phyloP scores from a whole-genome alignment of 805 yeast species.

The Suhomyces pyralidae region DNA sequence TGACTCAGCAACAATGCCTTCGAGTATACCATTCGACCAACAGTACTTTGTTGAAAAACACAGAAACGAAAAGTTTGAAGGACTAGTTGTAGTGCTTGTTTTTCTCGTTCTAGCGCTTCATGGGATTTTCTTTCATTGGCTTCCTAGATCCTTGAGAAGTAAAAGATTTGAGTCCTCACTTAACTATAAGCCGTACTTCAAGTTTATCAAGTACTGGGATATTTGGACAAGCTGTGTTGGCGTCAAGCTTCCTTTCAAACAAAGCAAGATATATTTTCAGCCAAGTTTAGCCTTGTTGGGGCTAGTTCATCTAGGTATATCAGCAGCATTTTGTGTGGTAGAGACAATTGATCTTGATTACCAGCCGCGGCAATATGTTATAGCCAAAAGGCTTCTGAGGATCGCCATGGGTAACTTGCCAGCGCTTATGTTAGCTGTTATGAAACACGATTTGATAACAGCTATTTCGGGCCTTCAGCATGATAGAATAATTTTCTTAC shows the following conservation, averaged over 20 bases:
- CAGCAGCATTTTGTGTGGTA: slow-evolving; percentile 24
- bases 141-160: slow-evolving; percentile 32
- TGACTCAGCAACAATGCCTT: neutral
- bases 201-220: slow-evolving; percentile 26
- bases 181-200: slow-evolving; percentile 20
- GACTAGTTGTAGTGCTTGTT: slow-evolving; percentile 31
- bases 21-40: slow-evolving; percentile 29
- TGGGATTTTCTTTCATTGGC: slow-evolving; percentile 44
- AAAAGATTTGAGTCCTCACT: slow-evolving; percentile 16
- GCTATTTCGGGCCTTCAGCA: slow-evolving; percentile 40
- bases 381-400: slow-evolving; percentile 42
- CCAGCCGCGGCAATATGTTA: slow-evolving; percentile 35
- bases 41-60: slow-evolving; percentile 40
- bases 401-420: slow-evolving; percentile 42
- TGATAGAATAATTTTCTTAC: slow-evolving; percentile 39
- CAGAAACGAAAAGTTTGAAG: slow-evolving; percentile 34
- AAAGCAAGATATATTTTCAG: slow-evolving; percentile 29
- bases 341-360: slow-evolving; percentile 40
- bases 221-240: slow-evolving; percentile 23
- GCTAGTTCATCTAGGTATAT: slow-evolving; percentile 25
- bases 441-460: slow-evolving; percentile 40
- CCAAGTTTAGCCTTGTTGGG: slow-evolving; percentile 38
- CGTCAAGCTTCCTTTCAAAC: slow-evolving; percentile 18
- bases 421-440: slow-evolving; percentile 30
- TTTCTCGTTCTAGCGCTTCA: slow-evolving; percentile 27